phyloP scores from a whole-genome alignment of 2,329 filamentous ascomycete genomes.

The Tolypocladium ophioglossoides region DNA sequence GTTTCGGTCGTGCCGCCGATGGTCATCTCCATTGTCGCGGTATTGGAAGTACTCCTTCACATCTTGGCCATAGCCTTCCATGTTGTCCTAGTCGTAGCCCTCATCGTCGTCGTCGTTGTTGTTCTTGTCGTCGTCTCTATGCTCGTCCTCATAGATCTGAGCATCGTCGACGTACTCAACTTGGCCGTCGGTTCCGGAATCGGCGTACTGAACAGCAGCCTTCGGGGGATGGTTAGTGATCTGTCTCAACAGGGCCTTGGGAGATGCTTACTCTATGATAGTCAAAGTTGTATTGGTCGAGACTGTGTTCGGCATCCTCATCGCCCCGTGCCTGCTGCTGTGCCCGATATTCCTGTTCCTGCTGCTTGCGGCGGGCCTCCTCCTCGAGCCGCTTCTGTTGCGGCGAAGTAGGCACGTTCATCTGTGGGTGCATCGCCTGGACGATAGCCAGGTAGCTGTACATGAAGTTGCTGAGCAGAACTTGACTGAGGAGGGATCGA shows the following conservation, averaged over 20 bases:
- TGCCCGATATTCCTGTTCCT: slow-evolving; percentile 37
- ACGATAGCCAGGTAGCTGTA: slow-evolving; percentile 98
- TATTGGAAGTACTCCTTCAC: slow-evolving; percentile 31
- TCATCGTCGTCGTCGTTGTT: slow-evolving; percentile 21
- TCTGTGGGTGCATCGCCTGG: slow-evolving; percentile 95
- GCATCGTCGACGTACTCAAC: slow-evolving; percentile 41
- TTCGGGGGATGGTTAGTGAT: slow-evolving; percentile 11
- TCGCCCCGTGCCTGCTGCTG: slow-evolving; percentile 33
- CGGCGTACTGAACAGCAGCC: slow-evolving; percentile 36
- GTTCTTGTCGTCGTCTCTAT: slow-evolving; percentile 24
- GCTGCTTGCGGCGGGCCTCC: slow-evolving; percentile 38
- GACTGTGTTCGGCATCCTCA: slow-evolving; percentile 35
- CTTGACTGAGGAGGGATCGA: slow-evolving; percentile 84
- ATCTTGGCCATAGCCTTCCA: slow-evolving; percentile 26
- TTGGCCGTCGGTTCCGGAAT: slow-evolving; percentile 29
- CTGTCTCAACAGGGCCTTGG: not conserved
- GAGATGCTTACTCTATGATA: slow-evolving; percentile 36
- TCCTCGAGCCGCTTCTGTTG: slow-evolving; percentile 57
- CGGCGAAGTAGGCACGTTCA: slow-evolving; percentile 77
- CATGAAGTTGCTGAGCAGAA: slow-evolving; percentile 98
- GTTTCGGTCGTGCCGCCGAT: slow-evolving; percentile 23
- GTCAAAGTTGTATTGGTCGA: slow-evolving; percentile 42
- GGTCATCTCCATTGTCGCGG: slow-evolving; percentile 21
- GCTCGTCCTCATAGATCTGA: slow-evolving; percentile 43
- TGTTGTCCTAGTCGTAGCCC: slow-evolving; percentile 26